Base-by-base conservation (phyloP, 2,329 filamentous ascomycete species). In the Emmonsiellopsis sp. region DNA sequence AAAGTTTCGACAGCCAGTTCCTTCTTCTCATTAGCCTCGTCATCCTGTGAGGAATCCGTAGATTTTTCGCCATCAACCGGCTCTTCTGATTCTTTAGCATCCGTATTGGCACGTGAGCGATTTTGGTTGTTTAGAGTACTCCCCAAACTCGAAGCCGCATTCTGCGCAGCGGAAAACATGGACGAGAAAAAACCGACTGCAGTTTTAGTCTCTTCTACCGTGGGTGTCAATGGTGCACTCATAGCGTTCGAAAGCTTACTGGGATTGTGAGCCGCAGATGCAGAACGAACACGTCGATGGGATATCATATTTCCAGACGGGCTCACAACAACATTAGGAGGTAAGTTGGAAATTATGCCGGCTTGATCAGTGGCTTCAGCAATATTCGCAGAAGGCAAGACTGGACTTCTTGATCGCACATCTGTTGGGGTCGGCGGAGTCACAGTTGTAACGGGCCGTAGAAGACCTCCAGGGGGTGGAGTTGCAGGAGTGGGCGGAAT, bases 81-180 rank as follows among this genome's bases (percentile, higher is more conserved):
- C 40, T 70, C 69, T 62, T 61, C 54, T 26, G 63, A 67, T 20
- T 68, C 63, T 15, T 57, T 60, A 9, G 59, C 42, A 43, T 67
- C 67, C 5, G 70, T 66, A 34, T 61, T 60, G 38, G 60, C 67
- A 53, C 73, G 68, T 46, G 63, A 63, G 54, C 67, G 79, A 7
- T 76, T 72, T 51, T 82, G 76, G 32, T 77, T 76, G 46, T 76
- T 76, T 38, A 79, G 72, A 35, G 71, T 75, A 66, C 83, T 91
- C 48, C 82, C 81, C 46, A 96, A 85, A 47, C 84, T 89, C 58
- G 80, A 89, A 11, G 91, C 90, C 43, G 92, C 92, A 78, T 86
- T 96, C 70, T 97, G 92, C 15, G 93, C 93, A 45, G 86, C 92
- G 41, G 89, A 92, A 59, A 98, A 83, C 65, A 98, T 87, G 30